Conservation (phyloP, 805 yeast genomes). For the Pichia sporocuriosa region DNA sequence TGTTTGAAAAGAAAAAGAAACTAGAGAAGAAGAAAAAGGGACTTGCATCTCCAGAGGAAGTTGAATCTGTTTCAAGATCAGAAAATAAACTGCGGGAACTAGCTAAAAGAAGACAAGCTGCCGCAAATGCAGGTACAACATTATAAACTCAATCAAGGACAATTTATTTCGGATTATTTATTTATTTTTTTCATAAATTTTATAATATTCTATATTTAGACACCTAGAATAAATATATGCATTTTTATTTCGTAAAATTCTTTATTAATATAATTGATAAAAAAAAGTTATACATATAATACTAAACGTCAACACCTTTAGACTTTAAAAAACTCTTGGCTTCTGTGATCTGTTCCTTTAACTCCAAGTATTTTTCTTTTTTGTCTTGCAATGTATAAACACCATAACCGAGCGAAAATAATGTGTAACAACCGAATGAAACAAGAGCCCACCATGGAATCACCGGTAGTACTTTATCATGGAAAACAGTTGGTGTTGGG, state of each 20-base stretch:
- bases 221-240: no score
- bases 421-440: conserved; percentile 61
- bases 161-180: background rate
- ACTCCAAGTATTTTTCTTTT: conserved; percentile 57
- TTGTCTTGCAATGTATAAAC: conserved; percentile 65
- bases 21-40: conserved; percentile 21
- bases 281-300: no score
- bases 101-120: background rate
- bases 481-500: conserved; percentile 45
- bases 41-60: no score
- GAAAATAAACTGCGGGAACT: background rate
- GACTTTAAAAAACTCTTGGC: conserved; percentile 52
- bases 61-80: no score
- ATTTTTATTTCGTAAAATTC: no score
- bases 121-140: background rate
- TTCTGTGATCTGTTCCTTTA: conserved; percentile 50
- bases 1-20: conserved; percentile 65
- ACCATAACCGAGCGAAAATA: conserved; percentile 63
- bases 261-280: no score
- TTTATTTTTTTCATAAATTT: background rate
- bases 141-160: background rate
- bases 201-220: background rate
- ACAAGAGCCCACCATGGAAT: conserved; percentile 68
- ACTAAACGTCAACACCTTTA: conserved; percentile 49
- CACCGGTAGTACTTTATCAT: conserved; percentile 52